Base-by-base conservation (phyloP, 1,284 basidiomycete genomes). In the Vanrija humicola region DNA sequence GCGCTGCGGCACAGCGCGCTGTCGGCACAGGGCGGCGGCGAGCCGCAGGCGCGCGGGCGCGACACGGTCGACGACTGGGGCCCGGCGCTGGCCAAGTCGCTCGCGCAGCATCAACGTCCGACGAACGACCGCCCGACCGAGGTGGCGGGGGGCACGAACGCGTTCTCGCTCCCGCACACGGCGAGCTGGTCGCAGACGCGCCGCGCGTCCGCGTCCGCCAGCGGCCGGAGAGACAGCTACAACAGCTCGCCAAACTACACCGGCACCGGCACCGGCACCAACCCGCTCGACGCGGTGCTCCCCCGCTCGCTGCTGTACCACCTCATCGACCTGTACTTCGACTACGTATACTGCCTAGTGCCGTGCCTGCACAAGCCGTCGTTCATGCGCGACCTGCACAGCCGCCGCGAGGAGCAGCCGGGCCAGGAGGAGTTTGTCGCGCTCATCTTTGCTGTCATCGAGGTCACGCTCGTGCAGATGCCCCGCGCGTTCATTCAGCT, bases 251-350 rank as follows among this genome's bases (percentile, higher is more conserved):
- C 21, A 2, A 34, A 15, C 34, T 14, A 16, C 38, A 16, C 40
- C 18, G 10, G 8, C n/a, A n/a, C 6, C 39, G n/a, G 5, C 16
- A n/a, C 21, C 21, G 21, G 21, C 21, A 23, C 21, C 12, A 76
- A 75, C 46, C 70, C 73, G 0, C 53, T 77, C 44, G 74, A 77
- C 39, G 55, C 61, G 15, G 52, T 75, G 39, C 50, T 77, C 3
- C 71, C 73, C 1, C 62, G 74, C 8, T 58, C 61, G 3, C 45
- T 70, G 15, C 61, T 75, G 10, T 56, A 61, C 38, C 66, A 60
- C 58, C 87, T 91, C 64, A 85, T 91, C 61, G 82, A 86, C 29
- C 82, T 91, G 21, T 92, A 89, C 78, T 91, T 91, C 70, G 89
- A 91, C 73, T 91, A 89, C 69, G 86, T 91, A 45, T 90, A 90